Base-by-base conservation (phyloP, 169 alveolate species). In the Ichthyophthirius multifiliis region DNA sequence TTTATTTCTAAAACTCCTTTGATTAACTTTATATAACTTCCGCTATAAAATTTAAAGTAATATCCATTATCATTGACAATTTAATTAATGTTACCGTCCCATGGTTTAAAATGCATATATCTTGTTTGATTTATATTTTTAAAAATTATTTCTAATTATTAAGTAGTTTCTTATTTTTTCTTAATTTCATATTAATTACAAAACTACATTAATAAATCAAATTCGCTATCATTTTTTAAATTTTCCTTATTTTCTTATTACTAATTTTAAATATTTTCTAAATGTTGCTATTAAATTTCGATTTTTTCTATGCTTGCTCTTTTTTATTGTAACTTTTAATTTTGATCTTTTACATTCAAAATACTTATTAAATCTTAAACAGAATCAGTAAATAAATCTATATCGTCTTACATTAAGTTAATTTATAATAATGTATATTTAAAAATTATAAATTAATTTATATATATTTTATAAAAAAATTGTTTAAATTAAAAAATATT, bases 1-100 rank as follows among this genome's bases (percentile, higher is more conserved):
- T 92, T 92, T 23, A 86, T 94, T 80, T 92, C 96, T 44, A 92
- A 45, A 6, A 90, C 62, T 39, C 85, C 91, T 45, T 89, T 63
- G 16, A 92, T 76, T 6, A 89, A 37, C 78, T 87, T 89, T 1
- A 84, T 80, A 39, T 83, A 89, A 20, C 86, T 45, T 18, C 88
- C 83, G 20, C 64, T 65, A 31, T 82, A 76, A 30, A 78, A 55
- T 55, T 55, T 86, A 65, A 47, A 91, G 46, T 84, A 80, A 76
- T 91, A 91, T 23, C 93, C 94, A 55, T 76, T 83, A 65, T 85
- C 91, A 10, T 83, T 81, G 23, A 65, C 75, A 46, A 83, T 63
- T 41, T 39, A 74, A 45, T 55, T 55, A 23, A 75, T 37, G 37
- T 44, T 62, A 30, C 87, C 88, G 18, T 55, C 44, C 55, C 71